Evolutionary conservation across 352 stramenopile genomes (phyloP).

Genomic region (Pythium utonaiense): DNA sequence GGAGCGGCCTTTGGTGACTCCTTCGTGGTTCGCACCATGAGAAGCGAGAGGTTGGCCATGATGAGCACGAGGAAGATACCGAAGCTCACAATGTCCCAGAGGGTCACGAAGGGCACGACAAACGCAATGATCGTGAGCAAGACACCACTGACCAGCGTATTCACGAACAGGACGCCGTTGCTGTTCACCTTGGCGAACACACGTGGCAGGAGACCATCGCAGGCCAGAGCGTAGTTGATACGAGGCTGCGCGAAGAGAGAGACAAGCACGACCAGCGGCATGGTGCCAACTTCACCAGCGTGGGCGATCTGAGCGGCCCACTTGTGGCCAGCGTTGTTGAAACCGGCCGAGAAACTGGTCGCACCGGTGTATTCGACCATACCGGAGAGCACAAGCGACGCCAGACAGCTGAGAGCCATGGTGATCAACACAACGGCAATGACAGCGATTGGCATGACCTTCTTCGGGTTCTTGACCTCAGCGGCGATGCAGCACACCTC

Average conservation of each 20-base stretch:
- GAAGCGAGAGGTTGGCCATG: slow-evolving; percentile 69
- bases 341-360: slow-evolving; percentile 35
- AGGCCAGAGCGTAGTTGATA: slow-evolving; percentile 89
- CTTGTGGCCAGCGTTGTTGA: slow-evolving; percentile 31
- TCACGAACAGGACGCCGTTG: slow-evolving; percentile 77
- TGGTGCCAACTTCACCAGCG: slow-evolving; percentile 70
- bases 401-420: slow-evolving; percentile 61
- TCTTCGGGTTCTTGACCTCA: slow-evolving; percentile 69
- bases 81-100: slow-evolving; percentile 87
- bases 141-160: slow-evolving; percentile 57
- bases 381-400: slow-evolving; percentile 80
- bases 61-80: slow-evolving; percentile 86
- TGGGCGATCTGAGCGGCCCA: slow-evolving; percentile 50
- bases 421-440: slow-evolving; percentile 75
- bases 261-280: slow-evolving; percentile 93
- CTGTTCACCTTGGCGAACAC: slow-evolving; percentile 85
- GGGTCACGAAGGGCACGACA: slow-evolving; percentile 65
- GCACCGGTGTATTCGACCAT: slow-evolving; percentile 39
- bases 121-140: slow-evolving; percentile 67
- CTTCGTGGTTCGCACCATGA: slow-evolving; percentile 65
- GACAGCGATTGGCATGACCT: slow-evolving; percentile 75
- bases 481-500: slow-evolving; percentile 89
- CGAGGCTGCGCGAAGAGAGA: slow-evolving; percentile 90
- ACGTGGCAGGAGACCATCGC: slow-evolving; percentile 89
- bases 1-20: slow-evolving; percentile 31